Evolutionary conservation across 768 basidiomycete species (phyloP), one percentile per base, ranked within the genome.

Genomic region (Panus rudis): DNA sequence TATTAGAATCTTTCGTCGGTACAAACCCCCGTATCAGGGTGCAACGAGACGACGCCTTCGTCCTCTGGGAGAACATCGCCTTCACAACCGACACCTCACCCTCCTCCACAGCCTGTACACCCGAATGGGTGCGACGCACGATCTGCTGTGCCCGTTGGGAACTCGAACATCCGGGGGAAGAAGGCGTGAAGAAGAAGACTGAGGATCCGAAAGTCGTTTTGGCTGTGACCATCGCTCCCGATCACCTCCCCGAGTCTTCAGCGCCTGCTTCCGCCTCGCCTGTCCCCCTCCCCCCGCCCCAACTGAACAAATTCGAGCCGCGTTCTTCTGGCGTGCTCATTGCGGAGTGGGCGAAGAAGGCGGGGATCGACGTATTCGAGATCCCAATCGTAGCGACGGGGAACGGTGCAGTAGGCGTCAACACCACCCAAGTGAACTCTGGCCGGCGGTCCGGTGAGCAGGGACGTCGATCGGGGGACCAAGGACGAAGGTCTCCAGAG

Each of bases 1-100:
- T 91, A 41, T 74, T 96, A 32, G 92, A 96, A 61, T 80, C 82
- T 1, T 84, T 89, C 61, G 87, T 92, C 28, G 89, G 89, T 24
- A 73, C 78, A 19, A 90, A 91, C 55, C 73, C 81, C 3, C 81
- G 87, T 47, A 86, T 91, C 41, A 73, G 79, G 7, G 85, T 91
- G 14, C 89, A 90, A 62, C 72, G 77, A 22, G 88, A 91, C 53
- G 80, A 86, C 33, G 89, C 85, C 1, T 90, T 81, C 58, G 80
- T 89, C 23, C 76, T 75, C 21, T 92, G 88, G 88, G 87, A 90
- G 60, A 63, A 68, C 43, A 82, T 91, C 44, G 50, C 63, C 3
- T 78, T 84, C 63, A 65, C 61, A 34, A 70, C 73, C 26, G 53
- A 56, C 7, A 49, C 58, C 26, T 51, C 58, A 16, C 57, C 59